Evolutionary conservation across 2,329 filamentous ascomycete genomes (phyloP), one percentile per base, ranked within the genome.

Genomic region (Aspergillus sp.): DNA sequence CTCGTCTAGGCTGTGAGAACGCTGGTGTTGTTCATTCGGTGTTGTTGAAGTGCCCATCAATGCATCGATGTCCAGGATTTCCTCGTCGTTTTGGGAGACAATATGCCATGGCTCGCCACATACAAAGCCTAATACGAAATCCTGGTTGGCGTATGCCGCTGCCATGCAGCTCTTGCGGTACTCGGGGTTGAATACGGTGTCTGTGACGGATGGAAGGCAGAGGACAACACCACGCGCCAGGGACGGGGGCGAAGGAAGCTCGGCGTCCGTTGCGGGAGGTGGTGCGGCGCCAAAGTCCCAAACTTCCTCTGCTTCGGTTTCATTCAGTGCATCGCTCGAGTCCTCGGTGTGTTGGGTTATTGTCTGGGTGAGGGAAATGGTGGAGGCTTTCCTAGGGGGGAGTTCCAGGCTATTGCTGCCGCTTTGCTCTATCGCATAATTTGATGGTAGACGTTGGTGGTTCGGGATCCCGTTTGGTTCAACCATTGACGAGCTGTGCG

Each of bases 281-380:
- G 57, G 33, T 64, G 21, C 50, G 61, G 57, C 40, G 53, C 44
- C 57, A 47, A 33, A 45, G 37, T 23, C 44, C 56, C 57, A 57
- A 41, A 46, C 52, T 45, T 57, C 54, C 19, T 64, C 55, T 12
- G 43, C 37, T 15, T 59, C 57, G 7, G 56, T 39, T 31, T 64
- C 60, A 35, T 60, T 49, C 39, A 54, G 52, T 9, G 51, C 55
- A 41, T 66, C 61, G 6, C 56, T 55, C 14, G 70, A 71, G 23
- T 67, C 64, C 49, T 74, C 72, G 24, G 72, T 71, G 27, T 73
- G 70, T 55, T 74, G 68, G 24, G 69, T 70, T 56, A 75, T 72
- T 4, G 74, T 75, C 40, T 73, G 73, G 4, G 74, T 77, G 47
- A 77, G 70, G 8, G 75, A 77, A 47, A 77, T 77, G 14, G 74